Conservation (phyloP, 345 rosid species). For the Fremontodendron californicum region DNA sequence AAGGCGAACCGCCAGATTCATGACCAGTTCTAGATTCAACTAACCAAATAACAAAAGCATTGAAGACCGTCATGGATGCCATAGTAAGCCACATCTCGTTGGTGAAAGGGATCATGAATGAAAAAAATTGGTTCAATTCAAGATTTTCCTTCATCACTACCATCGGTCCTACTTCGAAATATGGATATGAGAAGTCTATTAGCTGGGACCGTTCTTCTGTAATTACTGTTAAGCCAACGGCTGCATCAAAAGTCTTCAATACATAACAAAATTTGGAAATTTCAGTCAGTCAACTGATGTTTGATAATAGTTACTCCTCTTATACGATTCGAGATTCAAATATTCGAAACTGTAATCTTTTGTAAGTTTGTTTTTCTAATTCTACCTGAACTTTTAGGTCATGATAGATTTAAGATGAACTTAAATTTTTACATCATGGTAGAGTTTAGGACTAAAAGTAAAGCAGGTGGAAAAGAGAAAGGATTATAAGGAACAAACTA, state of each 20-base stretch:
- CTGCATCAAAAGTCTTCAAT: slow-evolving; percentile 19
- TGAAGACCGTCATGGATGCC: slow-evolving; percentile 8
- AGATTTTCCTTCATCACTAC: slow-evolving; percentile 9
- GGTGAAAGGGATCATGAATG: slow-evolving; percentile 17
- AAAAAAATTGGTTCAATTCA: slow-evolving; percentile 7
- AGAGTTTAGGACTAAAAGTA: not conserved
- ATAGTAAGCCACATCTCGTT: slow-evolving; percentile 8
- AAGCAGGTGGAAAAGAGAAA: not conserved
- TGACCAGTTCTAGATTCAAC: slow-evolving; percentile 1
- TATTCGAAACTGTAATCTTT: too few relatives aligned
- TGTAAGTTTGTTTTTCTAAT: too few relatives aligned
- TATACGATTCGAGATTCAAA: too few relatives aligned
- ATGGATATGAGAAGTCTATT: slow-evolving; percentile 15
- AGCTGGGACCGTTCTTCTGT: not conserved
- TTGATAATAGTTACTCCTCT: not conserved
- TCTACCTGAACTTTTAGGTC: too few relatives aligned
- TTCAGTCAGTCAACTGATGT: not conserved
- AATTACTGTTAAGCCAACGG: slow-evolving; percentile 15
- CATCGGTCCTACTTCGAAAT: not conserved
- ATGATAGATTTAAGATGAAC: too few relatives aligned
- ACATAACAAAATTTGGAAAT: not conserved
- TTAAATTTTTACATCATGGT: not conserved
- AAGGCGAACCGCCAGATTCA: slow-evolving; percentile 1
- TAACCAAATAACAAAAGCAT: slow-evolving; percentile 23
- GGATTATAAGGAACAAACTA: not conserved